Conservation (phyloP, 768 basidiomycete genomes). For the Panaeolus papilionaceus region DNA sequence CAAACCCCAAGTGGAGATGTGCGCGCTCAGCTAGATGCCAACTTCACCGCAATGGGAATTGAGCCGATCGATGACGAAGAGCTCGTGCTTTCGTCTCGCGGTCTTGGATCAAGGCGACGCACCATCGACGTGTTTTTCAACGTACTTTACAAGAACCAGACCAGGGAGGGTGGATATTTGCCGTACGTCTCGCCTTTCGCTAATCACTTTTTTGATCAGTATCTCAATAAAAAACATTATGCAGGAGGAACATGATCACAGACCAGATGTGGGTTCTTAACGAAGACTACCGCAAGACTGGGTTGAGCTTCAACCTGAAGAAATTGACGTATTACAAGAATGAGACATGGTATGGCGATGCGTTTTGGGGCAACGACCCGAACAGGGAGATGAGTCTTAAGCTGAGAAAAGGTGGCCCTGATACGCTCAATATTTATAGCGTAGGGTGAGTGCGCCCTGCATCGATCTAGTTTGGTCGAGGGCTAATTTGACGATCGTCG, state of each 20-base stretch:
- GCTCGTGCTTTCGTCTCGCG: neutral
- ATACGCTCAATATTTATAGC: conserved; percentile 48
- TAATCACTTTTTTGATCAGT: neutral
- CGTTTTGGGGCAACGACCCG: conserved; percentile 41
- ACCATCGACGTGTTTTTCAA: conserved; percentile 42
- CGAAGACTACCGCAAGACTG: conserved; percentile 37
- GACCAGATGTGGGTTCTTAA: conserved; percentile 48
- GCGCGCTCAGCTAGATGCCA: neutral
- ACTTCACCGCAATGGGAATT: conserved; percentile 1
- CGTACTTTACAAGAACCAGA: conserved; percentile 40
- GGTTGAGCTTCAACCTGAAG: conserved; percentile 40
- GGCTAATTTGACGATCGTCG: conserved; percentile 23
- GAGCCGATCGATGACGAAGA: conserved; percentile 11
- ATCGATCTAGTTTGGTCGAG: conserved; percentile 3
- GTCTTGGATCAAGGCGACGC: neutral
- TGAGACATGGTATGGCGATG: conserved; percentile 45
- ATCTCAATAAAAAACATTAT: conserved; percentile 21
- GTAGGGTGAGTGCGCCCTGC: conserved; percentile 41
- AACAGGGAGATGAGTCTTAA: conserved; percentile 45
- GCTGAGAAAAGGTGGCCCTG: conserved; percentile 37
- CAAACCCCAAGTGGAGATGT: neutral
- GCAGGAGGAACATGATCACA: conserved; percentile 28
- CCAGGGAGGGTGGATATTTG: conserved; percentile 37
- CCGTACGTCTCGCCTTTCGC: conserved; percentile 30
- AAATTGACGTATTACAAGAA: conserved; percentile 41